Evolutionary conservation across 2,329 filamentous ascomycete species (phyloP).

Genomic region (Colletotrichum caudatum): DNA sequence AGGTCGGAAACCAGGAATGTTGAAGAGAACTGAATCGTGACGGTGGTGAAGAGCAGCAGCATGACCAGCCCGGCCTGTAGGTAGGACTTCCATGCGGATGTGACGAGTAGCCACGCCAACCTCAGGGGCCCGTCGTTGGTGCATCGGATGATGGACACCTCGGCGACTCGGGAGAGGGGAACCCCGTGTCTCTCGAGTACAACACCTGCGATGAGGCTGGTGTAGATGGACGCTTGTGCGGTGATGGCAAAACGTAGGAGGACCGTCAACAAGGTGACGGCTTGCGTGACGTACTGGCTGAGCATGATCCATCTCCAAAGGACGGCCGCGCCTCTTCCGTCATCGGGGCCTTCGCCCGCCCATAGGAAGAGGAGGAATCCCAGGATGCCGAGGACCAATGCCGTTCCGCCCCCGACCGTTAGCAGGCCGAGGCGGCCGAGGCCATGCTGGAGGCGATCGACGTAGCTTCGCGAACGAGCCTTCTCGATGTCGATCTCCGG

Average conservation of each 20-base stretch:
- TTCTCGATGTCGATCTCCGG: slow-evolving; percentile 5
- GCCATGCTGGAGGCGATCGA: slow-evolving; percentile 11
- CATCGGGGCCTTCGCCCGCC: slow-evolving; percentile 39
- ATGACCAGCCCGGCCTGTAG: not conserved
- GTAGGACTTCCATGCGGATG: slow-evolving; percentile 17
- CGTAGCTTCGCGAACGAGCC: not conserved
- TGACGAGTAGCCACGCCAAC: slow-evolving; percentile 41
- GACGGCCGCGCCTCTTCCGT: slow-evolving; percentile 30
- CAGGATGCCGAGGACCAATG: slow-evolving; percentile 41
- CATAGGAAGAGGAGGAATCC: slow-evolving; percentile 43
- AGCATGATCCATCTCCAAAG: slow-evolving; percentile 44
- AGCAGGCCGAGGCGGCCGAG: slow-evolving; percentile 33
- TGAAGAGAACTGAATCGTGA: slow-evolving; percentile 12
- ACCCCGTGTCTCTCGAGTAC: slow-evolving; percentile 44
- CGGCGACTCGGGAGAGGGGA: slow-evolving; percentile 43
- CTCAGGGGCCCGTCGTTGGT: slow-evolving; percentile 44
- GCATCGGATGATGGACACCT: slow-evolving; percentile 44
- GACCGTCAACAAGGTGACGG: slow-evolving; percentile 43
- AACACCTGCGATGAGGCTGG: slow-evolving; percentile 44
- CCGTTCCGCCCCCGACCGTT: slow-evolving; percentile 39
- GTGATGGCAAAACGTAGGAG: slow-evolving; percentile 42
- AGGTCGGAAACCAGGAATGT: slow-evolving; percentile 12
- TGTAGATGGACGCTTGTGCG: slow-evolving; percentile 43
- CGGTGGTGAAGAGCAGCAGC: not conserved
- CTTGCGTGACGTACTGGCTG: slow-evolving; percentile 40